Base-by-base conservation (phyloP, 2,329 filamentous ascomycete species). In the Aspergillus ustus region DNA sequence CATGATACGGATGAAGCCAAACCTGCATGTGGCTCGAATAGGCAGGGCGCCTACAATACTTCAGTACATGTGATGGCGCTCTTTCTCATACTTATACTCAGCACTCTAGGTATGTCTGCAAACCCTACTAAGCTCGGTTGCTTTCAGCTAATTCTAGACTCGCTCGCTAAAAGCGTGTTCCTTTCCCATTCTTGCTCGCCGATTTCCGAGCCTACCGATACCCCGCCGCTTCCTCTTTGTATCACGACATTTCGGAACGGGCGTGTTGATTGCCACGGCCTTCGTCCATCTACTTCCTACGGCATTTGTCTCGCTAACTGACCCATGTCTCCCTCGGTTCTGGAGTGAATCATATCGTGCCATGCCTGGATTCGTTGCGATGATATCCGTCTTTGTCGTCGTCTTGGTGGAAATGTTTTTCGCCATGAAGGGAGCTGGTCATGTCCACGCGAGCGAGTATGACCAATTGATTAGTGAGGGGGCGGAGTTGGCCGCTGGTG, bases 391-490 rank as follows among this genome's bases (percentile, higher is more conserved):
- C n/a, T 83, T 96, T 62, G 80, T 91, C 4, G 93, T 97, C 3
- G 91, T 96, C 7, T 86, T 87, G 2, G 85, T 97, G 56, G 94
- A 98, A 76, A 96, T 95, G 79, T 92, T 93, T 74, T 89, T 98
- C 68, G 93, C 92, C 0, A 90, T 89, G 57, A 84, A 84, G 72
- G 87, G 87, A 5, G 86, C 85, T 8, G 81, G 81, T 17, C 86
- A 89, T 71, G 81, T 83, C 52, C 86, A 89, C 70, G 77, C 80
- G 13, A 81, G 75, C 34, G 83, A 84, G 62, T 85, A 84, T 64
- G 82, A 84, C 63, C 78, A 78, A 40, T 60, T 80, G 25, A 78
- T 79, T 49, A 66, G 70, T 29, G 72, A 72, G 43, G 65, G 67
- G 17, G 63, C 63, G 51, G 68, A 68, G 37, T 66, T 65, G 31